phyloP scores from a whole-genome alignment of 805 yeast species.

The Barnettozyma populi region DNA sequence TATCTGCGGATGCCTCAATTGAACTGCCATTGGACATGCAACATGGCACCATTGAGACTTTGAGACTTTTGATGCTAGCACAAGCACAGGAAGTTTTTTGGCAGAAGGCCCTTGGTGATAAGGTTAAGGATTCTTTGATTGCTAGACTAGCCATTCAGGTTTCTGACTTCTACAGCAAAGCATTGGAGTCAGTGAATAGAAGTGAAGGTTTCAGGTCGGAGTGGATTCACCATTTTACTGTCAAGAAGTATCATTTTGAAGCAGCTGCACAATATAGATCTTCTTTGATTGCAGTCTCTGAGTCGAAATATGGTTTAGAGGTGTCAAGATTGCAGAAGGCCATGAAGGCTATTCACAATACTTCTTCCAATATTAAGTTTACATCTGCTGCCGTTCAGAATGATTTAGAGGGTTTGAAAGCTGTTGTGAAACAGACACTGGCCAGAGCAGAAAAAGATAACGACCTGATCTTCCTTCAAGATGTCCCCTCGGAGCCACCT shows the following conservation, averaged over 20 bases:
- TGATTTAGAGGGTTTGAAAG: conserved; percentile 47
- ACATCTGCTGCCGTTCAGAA: conserved; percentile 40
- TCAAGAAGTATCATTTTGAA: conserved; percentile 59
- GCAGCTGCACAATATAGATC: conserved; percentile 68
- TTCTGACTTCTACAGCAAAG: conserved; percentile 46
- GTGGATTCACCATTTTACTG: conserved; percentile 57
- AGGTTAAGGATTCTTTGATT: conserved; percentile 52
- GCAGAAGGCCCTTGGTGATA: conserved; percentile 55
- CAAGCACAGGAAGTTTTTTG: conserved; percentile 88
- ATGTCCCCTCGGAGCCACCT: conserved; percentile 49
- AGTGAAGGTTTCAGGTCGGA: conserved; percentile 52
- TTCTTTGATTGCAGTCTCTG: conserved; percentile 43
- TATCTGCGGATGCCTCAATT: conserved; percentile 17
- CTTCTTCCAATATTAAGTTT: conserved; percentile 35
- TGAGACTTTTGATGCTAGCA: conserved; percentile 56
- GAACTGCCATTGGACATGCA: conserved; percentile 43
- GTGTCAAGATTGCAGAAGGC: conserved; percentile 53
- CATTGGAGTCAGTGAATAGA: conserved; percentile 38
- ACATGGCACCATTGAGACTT: conserved; percentile 41
- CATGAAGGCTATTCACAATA: conserved; percentile 29
- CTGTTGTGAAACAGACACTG: conserved; percentile 39
- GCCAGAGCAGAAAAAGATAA: conserved; percentile 69
- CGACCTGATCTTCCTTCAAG: conserved; percentile 68
- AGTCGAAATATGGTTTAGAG: conserved; percentile 63
- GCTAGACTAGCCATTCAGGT: conserved; percentile 64